Evolutionary conservation across 192 early-diverging fungal species (phyloP).

Genomic region (Backusella parvicylindrica): DNA sequence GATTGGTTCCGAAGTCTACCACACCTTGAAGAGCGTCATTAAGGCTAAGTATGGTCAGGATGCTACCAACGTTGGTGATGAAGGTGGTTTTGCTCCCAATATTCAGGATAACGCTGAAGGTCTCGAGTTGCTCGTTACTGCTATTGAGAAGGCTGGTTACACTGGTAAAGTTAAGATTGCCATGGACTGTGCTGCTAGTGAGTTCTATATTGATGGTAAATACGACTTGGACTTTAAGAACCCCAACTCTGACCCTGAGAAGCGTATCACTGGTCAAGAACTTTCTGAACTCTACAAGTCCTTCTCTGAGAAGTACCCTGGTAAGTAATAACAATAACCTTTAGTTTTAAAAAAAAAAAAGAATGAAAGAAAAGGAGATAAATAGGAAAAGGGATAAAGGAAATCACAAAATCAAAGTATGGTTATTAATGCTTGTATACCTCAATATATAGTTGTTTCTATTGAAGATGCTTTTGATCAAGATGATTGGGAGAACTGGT

Average conservation of each 20-base stretch:
- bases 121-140: constrained; percentile 84
- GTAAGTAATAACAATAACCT: constrained; percentile 20
- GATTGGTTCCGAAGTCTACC: constrained; percentile 98
- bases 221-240: constrained; percentile 99
- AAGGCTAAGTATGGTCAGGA: constrained; percentile 99
- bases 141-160: constrained; percentile 94
- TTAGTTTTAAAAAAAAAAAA: neutral
- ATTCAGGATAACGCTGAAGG: constrained; percentile 97
- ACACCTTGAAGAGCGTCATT: constrained; percentile 93
- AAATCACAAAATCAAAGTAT: neutral
- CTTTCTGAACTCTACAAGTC: constrained; percentile 83
- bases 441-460: constrained; percentile 60
- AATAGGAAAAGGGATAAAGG: neutral
- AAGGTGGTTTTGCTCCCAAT: constrained; percentile 99
- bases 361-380: neutral
- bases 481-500: constrained; percentile 95
- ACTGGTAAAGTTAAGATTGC: constrained; percentile 95
- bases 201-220: constrained; percentile 96
- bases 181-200: constrained; percentile 97
- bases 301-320: constrained; percentile 81
- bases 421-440: neutral
- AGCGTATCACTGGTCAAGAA: constrained; percentile 70
- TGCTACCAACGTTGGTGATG: constrained; percentile 99
- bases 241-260: constrained; percentile 71
- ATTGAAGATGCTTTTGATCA: constrained; percentile 99